Evolutionary conservation across 192 early-diverging fungal species (phyloP).

Genomic region (Linderina pennispora): DNA sequence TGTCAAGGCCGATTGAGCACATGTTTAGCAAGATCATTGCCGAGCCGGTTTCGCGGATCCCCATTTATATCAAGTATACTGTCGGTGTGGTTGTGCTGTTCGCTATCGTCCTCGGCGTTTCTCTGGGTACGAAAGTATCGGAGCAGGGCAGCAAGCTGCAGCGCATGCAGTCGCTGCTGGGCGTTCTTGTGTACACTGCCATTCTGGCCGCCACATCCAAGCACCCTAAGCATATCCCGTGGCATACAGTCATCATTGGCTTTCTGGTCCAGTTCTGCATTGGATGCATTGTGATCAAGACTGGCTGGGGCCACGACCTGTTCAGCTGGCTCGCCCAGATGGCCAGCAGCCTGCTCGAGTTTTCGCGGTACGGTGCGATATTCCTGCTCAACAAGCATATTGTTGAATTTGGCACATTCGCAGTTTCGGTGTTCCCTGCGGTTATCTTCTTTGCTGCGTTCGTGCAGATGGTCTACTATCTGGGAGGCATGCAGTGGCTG

Average conservation of each 20-base stretch:
- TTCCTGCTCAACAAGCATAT: slow-evolving; percentile 62
- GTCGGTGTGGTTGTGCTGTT: neutral
- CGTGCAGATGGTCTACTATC: slow-evolving; percentile 78
- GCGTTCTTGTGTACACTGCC: slow-evolving; percentile 53
- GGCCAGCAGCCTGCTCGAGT: slow-evolving; percentile 56
- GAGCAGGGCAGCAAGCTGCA: slow-evolving; percentile 52
- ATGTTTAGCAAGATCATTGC: neutral
- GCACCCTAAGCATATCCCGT: slow-evolving; percentile 59
- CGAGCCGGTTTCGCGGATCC: slow-evolving; percentile 24
- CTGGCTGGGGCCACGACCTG: slow-evolving; percentile 61
- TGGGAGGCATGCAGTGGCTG: slow-evolving; percentile 77
- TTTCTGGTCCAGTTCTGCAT: slow-evolving; percentile 70
- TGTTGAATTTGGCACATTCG: slow-evolving; percentile 49
- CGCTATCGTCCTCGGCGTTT: slow-evolving; percentile 31
- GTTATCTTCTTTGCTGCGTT: slow-evolving; percentile 85
- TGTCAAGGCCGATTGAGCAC: slow-evolving; percentile 8
- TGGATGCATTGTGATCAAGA: slow-evolving; percentile 73
- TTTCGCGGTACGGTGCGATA: slow-evolving; percentile 57
- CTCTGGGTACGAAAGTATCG: slow-evolving; percentile 14
- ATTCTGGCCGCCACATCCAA: slow-evolving; percentile 52
- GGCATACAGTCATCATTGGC: slow-evolving; percentile 67
- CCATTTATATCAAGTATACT: slow-evolving; percentile 34
- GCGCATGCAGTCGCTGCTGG: slow-evolving; percentile 70
- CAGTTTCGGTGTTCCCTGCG: slow-evolving; percentile 69
- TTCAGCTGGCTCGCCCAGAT: slow-evolving; percentile 64